These are phyloP conservation scores for Cucumis sativus DNA, from an alignment of 306 rosid species.

Conservation along the genomic window DNA sequence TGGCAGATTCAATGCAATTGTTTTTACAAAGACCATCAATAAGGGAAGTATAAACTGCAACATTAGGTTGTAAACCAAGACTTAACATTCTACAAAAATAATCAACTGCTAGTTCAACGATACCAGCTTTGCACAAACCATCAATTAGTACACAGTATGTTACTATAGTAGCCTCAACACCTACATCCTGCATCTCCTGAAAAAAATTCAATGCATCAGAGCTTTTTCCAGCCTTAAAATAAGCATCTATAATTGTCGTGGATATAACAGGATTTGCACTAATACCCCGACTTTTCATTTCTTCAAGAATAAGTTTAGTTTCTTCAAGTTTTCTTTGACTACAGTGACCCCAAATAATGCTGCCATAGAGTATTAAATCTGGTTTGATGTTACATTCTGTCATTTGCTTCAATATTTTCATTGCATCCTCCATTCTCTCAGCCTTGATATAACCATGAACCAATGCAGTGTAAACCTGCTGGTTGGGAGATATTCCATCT, in stretches of 20 bases:
- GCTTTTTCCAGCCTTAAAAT: conserved; percentile 63
- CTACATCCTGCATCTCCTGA: conserved; percentile 55
- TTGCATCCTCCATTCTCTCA: conserved; percentile 44
- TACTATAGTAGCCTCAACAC: conserved; percentile 49
- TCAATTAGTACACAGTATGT: conserved; percentile 74
- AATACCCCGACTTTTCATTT: conserved; percentile 51
- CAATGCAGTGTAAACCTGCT: conserved; percentile 48
- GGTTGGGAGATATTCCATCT: conserved; percentile 52
- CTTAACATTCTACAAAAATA: conserved; percentile 46
- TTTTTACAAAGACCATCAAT: conserved; percentile 78
- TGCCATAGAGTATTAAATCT: conserved; percentile 57
- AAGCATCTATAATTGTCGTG: conserved; percentile 72
- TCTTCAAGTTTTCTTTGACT: conserved; percentile 54
- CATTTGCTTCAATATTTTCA: conserved; percentile 49
- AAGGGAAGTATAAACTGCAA: conserved; percentile 64
- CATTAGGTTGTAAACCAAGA: conserved; percentile 62
- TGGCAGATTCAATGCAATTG: conserved; percentile 47
- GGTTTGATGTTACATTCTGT: conserved; percentile 46
- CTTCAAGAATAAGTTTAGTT: conserved; percentile 34
- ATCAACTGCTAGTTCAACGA: conserved; percentile 48
- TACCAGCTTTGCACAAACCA: conserved; percentile 80
- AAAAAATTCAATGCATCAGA: conserved; percentile 45
- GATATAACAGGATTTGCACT: conserved; percentile 50
- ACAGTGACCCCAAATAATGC: conserved; percentile 68
- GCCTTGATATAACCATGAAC: conserved; percentile 77